Evolutionary conservation across 139 green algal species (phyloP), one percentile per base, ranked within the genome.

Genomic region (Bryopsis sp.): DNA sequence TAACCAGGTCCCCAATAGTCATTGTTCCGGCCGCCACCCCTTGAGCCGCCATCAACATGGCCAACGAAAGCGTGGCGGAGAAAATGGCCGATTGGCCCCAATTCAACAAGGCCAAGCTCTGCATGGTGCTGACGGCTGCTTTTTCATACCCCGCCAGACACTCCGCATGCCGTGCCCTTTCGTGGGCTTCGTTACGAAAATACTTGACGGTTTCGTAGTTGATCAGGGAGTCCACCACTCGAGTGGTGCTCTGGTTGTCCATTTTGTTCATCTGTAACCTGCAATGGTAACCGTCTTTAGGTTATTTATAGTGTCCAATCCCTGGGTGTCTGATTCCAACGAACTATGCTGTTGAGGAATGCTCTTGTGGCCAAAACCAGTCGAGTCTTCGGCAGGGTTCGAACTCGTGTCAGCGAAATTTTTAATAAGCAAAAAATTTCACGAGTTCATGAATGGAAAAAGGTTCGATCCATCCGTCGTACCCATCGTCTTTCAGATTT

Each of bases 121-220:
- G 74, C 74, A 91, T 83, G 29, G 90, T 95, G 64, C 89, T 85
- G 39, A 95, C 63, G 8, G 84, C 81, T 0, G 89, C 89, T 5
- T 77, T 57, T 78, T 85, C 74, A 63, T 81, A 85, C 24, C 43
- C 64, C 11, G 73, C 72, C 70, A 97, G 82, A 79, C 76, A 88
- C 60, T 88, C 80, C 64, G 96, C 90, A 67, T 96, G 96, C 32
- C 88, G 47, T 34, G 33, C 22, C 19, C 58, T 39, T 35, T 99
- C 93, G 66, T 95, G 88, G 19, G 71, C 62, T 73, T 97, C 93
- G 50, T 91, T 92, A 67, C 82, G 83, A 76, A 96, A 97, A 77
- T 96, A 91, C 77, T 94, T 95, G 50, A 97, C 85, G 0, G 88
- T 92, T 76, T 99, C 94, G 76, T 97, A 97, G 79, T 98, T 99